Conservation (phyloP, 225 moss, liverwort and hornwort genomes). For the Polytrichum formosum region DNA sequence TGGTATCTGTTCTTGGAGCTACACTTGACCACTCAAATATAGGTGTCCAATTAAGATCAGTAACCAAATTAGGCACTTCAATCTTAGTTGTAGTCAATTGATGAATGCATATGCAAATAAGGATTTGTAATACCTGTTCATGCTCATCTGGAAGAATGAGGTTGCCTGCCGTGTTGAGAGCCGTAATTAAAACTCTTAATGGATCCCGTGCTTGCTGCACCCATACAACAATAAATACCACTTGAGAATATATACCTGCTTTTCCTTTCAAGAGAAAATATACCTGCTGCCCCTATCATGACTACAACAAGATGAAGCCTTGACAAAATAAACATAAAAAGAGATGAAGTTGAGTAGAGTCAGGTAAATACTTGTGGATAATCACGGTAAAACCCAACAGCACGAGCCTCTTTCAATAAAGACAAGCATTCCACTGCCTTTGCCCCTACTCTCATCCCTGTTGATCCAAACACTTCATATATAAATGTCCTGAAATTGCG, state of each 20-base stretch:
- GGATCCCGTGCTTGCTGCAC: constrained; percentile 85
- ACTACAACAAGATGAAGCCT: too few species aligned
- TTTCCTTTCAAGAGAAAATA: too few species aligned
- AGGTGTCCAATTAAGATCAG: too few species aligned
- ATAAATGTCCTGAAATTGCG: constrained; percentile 10
- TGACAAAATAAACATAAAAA: too few species aligned
- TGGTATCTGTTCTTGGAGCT: too few species aligned
- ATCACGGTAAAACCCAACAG: constrained; percentile 82
- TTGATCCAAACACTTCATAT: background rate
- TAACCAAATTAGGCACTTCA: too few species aligned
- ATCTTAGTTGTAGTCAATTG: too few species aligned
- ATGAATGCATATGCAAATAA: too few species aligned
- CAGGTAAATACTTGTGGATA: constrained; percentile 52
- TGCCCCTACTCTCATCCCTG: constrained; percentile 89
- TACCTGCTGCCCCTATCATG: too few species aligned
- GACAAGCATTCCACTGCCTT: constrained; percentile 82
- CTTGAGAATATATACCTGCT: too few species aligned
- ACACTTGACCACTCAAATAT: too few species aligned
- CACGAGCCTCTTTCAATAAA: constrained; percentile 58
- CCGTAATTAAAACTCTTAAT: constrained; percentile 59
- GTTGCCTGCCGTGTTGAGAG: constrained; percentile 69
- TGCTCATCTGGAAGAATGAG: constrained; percentile 61
- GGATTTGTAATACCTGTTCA: constrained; percentile 53
- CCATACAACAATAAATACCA: constrained; percentile 8
- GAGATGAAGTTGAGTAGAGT: background rate